Conservation (phyloP, 2,329 filamentous ascomycete genomes). For the Diaporthe longicolla region DNA sequence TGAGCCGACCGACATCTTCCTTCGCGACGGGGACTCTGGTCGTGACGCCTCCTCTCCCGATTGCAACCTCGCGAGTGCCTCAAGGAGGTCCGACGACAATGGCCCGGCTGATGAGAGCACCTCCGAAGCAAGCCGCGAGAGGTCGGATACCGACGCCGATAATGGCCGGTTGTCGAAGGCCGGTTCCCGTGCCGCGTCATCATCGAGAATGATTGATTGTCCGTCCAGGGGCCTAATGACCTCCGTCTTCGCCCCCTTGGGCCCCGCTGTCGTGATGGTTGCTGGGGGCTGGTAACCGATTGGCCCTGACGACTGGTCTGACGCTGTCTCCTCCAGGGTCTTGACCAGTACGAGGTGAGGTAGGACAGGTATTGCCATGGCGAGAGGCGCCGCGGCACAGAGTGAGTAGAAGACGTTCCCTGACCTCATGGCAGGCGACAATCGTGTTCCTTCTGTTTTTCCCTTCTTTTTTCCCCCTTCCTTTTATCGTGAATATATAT, state of each 20-base stretch:
- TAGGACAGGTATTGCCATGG: constrained; percentile 18
- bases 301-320: constrained; percentile 7
- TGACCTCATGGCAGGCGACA: constrained; percentile 39
- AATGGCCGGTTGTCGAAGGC: constrained; percentile 47
- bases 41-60: neutral
- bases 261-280: constrained; percentile 13
- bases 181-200: constrained; percentile 30
- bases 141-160: constrained; percentile 43
- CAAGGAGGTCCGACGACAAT: constrained; percentile 42
- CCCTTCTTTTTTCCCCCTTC: too few species aligned
- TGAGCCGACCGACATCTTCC: constrained; percentile 38
- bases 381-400: constrained; percentile 33
- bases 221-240: neutral
- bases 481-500: too few species aligned
- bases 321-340: constrained; percentile 11
- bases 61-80: constrained; percentile 35
- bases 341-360: constrained; percentile 26
- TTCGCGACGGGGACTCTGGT: constrained; percentile 5
- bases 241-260: neutral
- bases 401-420: constrained; percentile 34
- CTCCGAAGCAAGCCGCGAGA: constrained; percentile 39
- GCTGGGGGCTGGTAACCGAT: neutral
- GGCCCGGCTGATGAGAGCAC: constrained; percentile 45
- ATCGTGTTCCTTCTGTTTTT: neutral
- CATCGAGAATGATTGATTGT: constrained; percentile 11